phyloP scores from a whole-genome alignment of 176 grass and related monocot species.

The Themeda triandra region DNA sequence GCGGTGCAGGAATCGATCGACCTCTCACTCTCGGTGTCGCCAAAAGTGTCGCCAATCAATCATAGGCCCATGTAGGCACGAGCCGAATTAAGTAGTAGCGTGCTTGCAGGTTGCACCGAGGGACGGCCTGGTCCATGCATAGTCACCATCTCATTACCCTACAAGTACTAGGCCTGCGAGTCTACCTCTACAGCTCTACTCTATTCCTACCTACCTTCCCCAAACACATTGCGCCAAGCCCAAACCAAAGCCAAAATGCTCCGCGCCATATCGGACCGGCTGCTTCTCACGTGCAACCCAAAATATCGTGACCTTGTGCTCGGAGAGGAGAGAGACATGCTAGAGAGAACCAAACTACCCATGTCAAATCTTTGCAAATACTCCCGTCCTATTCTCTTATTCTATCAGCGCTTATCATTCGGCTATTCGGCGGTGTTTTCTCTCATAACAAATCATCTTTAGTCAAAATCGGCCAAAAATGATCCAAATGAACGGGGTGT shows the following conservation, averaged over 20 bases:
- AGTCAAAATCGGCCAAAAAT: too few relatives aligned
- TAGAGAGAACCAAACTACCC: background rate
- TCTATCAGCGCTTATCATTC: too few relatives aligned
- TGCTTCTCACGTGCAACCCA: background rate
- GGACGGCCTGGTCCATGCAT: background rate
- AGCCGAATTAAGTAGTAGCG: background rate
- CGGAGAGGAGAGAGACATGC: background rate
- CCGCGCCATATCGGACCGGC: background rate
- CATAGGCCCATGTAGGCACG: background rate
- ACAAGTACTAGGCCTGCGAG: background rate
- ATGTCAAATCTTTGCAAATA: too few relatives aligned
- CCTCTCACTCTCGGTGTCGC: background rate
- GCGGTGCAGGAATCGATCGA: too few relatives aligned
- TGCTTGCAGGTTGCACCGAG: background rate
- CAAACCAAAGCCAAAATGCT: conserved; percentile 3
- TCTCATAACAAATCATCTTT: too few relatives aligned
- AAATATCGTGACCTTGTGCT: background rate
- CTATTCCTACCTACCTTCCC: too few relatives aligned
- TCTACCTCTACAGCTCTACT: background rate
- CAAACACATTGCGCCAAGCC: background rate
- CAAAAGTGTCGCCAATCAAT: background rate
- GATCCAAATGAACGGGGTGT: too few relatives aligned
- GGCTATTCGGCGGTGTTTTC: too few relatives aligned
- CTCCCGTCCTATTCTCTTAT: too few relatives aligned
- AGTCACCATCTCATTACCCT: background rate